These are phyloP conservation scores for Erodium trifolium DNA, from an alignment of 441 rosid species.

Conservation along the genomic window DNA sequence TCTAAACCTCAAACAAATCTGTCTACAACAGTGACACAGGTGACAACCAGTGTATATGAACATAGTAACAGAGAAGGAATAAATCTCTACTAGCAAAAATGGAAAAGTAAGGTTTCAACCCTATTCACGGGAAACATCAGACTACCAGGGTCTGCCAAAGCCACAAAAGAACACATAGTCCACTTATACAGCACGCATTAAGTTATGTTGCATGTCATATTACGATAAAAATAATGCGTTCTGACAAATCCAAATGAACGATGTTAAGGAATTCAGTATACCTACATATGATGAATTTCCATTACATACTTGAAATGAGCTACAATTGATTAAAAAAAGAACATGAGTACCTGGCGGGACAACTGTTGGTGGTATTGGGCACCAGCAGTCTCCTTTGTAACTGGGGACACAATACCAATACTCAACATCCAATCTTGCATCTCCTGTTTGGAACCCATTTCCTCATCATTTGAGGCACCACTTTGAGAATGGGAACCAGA, in stretches of 20 bases:
- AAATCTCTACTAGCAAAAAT: background rate
- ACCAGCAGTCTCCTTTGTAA: slow-evolving; percentile 89
- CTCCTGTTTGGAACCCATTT: slow-evolving; percentile 85
- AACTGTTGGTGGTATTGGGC: slow-evolving; percentile 85
- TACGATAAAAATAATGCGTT: background rate
- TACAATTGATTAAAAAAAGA: background rate
- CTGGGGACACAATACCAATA: slow-evolving; percentile 91
- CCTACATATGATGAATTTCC: background rate
- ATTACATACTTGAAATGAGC: too few relatives aligned
- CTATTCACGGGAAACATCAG: background rate
- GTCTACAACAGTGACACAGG: background rate
- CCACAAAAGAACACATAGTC: background rate
- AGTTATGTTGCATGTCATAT: too few relatives aligned
- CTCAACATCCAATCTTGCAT: slow-evolving; percentile 91
- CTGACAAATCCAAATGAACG: background rate
- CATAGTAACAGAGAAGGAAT: background rate
- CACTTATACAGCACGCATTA: background rate
- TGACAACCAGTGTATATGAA: background rate
- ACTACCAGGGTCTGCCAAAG: background rate
- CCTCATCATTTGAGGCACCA: slow-evolving; percentile 33
- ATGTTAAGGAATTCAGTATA: background rate
- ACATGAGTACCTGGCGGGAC: slow-evolving; percentile 68
- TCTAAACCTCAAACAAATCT: background rate
- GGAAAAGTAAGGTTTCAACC: background rate
- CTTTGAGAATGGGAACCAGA: slow-evolving; percentile 55